These are phyloP conservation scores for Sporothrix protearum DNA, from an alignment of 2,329 filamentous ascomycete genomes.

Conservation along the genomic window DNA sequence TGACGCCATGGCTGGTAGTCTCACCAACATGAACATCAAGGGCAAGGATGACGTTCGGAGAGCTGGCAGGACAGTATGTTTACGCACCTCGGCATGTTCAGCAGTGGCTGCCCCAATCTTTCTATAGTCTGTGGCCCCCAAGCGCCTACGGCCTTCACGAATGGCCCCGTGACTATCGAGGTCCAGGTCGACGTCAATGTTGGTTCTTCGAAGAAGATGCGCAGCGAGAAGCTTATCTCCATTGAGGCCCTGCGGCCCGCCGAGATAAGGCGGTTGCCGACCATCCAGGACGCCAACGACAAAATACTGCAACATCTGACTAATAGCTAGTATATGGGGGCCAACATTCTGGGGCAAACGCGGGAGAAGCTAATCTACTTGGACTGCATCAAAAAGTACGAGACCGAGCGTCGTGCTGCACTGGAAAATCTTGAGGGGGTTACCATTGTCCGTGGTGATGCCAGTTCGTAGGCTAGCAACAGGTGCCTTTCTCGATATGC, in stretches of 20 bases:
- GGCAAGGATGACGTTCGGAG: conserved; percentile 34
- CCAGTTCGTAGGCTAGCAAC: neutral
- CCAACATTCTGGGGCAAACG: conserved; percentile 31
- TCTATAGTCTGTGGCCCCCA: conserved; percentile 27
- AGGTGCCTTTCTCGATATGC: neutral
- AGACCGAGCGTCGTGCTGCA: conserved; percentile 23
- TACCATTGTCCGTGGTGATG: conserved; percentile 15
- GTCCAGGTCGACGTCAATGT: conserved; percentile 27
- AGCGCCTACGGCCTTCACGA: conserved; percentile 29
- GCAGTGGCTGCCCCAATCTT: conserved; percentile 26
- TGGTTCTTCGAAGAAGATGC: conserved; percentile 24
- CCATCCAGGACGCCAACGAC: conserved; percentile 26
- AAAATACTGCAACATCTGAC: conserved; percentile 26
- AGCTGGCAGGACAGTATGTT: conserved; percentile 36
- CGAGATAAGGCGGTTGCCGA: conserved; percentile 25
- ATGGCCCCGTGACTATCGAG: conserved; percentile 26
- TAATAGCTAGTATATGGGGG: conserved; percentile 30
- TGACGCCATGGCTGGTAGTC: conserved; percentile 36
- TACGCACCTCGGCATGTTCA: conserved; percentile 32
- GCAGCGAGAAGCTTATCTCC: conserved; percentile 16
- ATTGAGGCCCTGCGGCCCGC: conserved; percentile 27
- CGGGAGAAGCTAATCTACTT: conserved; percentile 29
- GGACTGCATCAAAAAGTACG: conserved; percentile 23
- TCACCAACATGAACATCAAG: conserved; percentile 33
- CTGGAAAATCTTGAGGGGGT: conserved; percentile 14